A percentile compares a stretch with the other conserved stretches of the same genome.
Evolutionary conservation across 2,329 filamentous ascomycete species (phyloP).

Genomic region (Colletotrichum brevisporum): DNA sequence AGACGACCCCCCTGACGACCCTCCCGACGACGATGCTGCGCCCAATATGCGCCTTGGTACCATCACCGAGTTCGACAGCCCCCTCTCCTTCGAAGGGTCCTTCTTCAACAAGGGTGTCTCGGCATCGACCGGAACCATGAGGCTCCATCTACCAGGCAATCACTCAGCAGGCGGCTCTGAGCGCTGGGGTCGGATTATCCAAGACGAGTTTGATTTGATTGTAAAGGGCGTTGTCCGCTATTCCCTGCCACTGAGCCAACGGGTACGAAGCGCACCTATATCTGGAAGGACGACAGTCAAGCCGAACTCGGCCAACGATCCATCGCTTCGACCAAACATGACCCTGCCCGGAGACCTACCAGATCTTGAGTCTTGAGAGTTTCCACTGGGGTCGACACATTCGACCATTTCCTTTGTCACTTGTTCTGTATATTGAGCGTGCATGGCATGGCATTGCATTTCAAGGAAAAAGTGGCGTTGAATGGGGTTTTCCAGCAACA

Average conservation of each 20-base stretch:
- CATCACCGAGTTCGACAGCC: slow-evolving; percentile 88
- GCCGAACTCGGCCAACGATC: slow-evolving; percentile 73
- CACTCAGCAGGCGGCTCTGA: slow-evolving; percentile 87
- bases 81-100: slow-evolving; percentile 89
- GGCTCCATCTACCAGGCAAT: slow-evolving; percentile 87
- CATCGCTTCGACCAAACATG: slow-evolving; percentile 54
- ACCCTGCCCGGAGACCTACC: slow-evolving; percentile 47
- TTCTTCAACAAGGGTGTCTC: slow-evolving; percentile 83
- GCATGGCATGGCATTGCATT: slow-evolving; percentile 49
- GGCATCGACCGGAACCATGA: slow-evolving; percentile 85
- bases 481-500: slow-evolving; percentile 33
- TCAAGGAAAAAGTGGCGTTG: slow-evolving; percentile 38
- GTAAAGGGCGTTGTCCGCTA: slow-evolving; percentile 94
- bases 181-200: slow-evolving; percentile 90
- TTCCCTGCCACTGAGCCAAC: slow-evolving; percentile 73
- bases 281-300: slow-evolving; percentile 72
- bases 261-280: slow-evolving; percentile 71
- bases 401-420: slow-evolving; percentile 41
- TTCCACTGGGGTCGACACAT: slow-evolving; percentile 39
- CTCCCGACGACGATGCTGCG: slow-evolving; percentile 75
- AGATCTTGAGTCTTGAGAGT: slow-evolving; percentile 22
- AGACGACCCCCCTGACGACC: slow-evolving; percentile 64
- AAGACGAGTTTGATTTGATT: slow-evolving; percentile 94
- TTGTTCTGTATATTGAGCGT: slow-evolving; percentile 55
- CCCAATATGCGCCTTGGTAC: slow-evolving; percentile 94